phyloP scores from a whole-genome alignment of 2,329 filamentous ascomycete species.

The Ciborinia camelliae region DNA sequence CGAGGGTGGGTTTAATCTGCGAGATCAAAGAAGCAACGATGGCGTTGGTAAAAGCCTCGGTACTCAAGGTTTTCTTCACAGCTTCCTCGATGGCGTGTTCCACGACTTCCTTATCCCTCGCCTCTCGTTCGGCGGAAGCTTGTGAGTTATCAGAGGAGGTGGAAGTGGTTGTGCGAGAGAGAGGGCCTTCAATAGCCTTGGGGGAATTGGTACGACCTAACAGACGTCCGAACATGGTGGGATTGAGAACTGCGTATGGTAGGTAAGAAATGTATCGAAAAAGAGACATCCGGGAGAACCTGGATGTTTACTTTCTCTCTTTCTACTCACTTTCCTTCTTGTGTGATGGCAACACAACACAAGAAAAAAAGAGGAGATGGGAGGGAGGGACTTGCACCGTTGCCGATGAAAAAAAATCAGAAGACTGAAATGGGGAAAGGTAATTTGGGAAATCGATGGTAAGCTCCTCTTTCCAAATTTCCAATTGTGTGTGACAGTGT shows the following conservation, averaged over 20 bases:
- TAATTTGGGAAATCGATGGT: neutral
- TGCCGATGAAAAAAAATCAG: neutral
- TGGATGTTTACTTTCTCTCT: slow-evolving; percentile 17
- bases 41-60: slow-evolving; percentile 32
- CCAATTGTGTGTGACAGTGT: too few species aligned
- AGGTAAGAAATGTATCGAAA: slow-evolving; percentile 20
- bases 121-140: slow-evolving; percentile 21
- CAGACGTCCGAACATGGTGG: slow-evolving; percentile 18
- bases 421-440: neutral
- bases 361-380: slow-evolving; percentile 14
- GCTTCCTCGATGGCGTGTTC: slow-evolving; percentile 31
- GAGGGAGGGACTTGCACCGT: neutral
- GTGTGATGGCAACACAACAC: slow-evolving; percentile 14
- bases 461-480: slow-evolving; percentile 1
- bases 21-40: slow-evolving; percentile 32
- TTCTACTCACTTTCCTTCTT: slow-evolving; percentile 12
- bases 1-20: slow-evolving; percentile 34
- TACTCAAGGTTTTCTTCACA: slow-evolving; percentile 29
- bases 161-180: slow-evolving; percentile 6
- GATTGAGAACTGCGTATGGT: slow-evolving; percentile 15
- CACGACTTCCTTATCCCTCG: slow-evolving; percentile 28
- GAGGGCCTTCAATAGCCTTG: slow-evolving; percentile 17
- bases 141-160: slow-evolving; percentile 5
- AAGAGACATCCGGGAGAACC: slow-evolving; percentile 22
- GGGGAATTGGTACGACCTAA: slow-evolving; percentile 18